Evolutionary conservation across 2,329 filamentous ascomycete genomes (phyloP), one percentile per base, ranked within the genome.

Genomic region (Ophiosphaerella herpotricha): DNA sequence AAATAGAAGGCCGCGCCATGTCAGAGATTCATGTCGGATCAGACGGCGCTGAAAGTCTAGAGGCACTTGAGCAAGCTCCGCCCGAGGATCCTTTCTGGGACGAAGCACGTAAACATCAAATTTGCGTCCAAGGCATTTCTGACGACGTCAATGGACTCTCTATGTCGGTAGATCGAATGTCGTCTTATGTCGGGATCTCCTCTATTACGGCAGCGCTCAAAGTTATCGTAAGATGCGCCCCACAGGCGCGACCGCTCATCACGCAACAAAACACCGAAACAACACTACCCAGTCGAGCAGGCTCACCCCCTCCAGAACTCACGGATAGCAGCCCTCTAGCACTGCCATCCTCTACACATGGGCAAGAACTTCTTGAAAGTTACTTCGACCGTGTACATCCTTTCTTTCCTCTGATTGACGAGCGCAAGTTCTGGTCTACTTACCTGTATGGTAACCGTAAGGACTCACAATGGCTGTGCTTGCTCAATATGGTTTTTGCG

Each of bases 401-500:
- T 1, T 87, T 90, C 58, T 82, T 87, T 4, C 88, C 88, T 0
- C 85, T 91, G 80, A 78, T 91, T 3, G 87, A 91, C 58, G 88
- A 91, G 68, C 81, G 82, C 14, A 80, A 82, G 8, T 90, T 91
- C 69, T 83, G 85, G 55, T 83, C 84, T 8, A 83, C 84, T 44
- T 88, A 86, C 59, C 75, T 85, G 13, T 80, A 82, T 50, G 83
- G 82, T 9, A 81, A 84, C 55, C 78, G 86, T 14, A 84, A 79
- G 51, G 87, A 91, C 66, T 78, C 82, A 1, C 81, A 86, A 16
- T 91, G 88, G 88, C 78, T 90, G 14, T 85, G 85, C 7, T 74
- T 91, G 6, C 75, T 90, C 16, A 91, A 91, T 67, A 89, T 89
- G 76, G 87, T 91, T 4, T 87, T 90, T 57, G 87, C 87, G 4